Base-by-base conservation (phyloP, 768 basidiomycete genomes). In the Amanita subjunquillea region DNA sequence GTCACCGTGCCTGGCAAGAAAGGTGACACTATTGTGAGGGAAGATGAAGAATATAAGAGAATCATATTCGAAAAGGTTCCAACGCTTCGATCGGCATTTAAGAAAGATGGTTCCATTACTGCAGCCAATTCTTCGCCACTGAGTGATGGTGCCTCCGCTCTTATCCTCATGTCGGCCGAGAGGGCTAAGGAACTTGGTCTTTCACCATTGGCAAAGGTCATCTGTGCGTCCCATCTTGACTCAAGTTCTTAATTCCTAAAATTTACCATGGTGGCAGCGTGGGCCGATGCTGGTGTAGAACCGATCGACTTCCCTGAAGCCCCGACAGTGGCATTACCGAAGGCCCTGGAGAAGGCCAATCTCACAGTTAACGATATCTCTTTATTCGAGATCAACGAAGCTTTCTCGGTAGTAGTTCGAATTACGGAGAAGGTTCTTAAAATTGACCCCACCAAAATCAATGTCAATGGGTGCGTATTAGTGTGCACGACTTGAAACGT, bases 1-100 rank as follows among this genome's bases (percentile, higher is more conserved):
- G 80, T 98, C 10, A 86, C 84, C 6, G 81, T 98, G 72, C 88
- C 88, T 67, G 88, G 89, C 65, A 92, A 91, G 76, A 97, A 96
- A 73, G 91, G 91, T 39, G 90, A 95, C 64, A 85, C 80, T 29
- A 67, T 96, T 48, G 80, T 99, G 42, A 77, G 77, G 58, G 94
- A 98, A 72, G 96, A 99, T 62, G 96, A 99, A 68, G 96, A 98
- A 63, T 97, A 91, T 78, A 98, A 94, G 76, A 87, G 92, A 59
- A 82, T 99, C 58, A 81, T 95, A 62, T 93, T 82, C 63, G 94
- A 96, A 57, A 99, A 99, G 68, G 79, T 98, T 57, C 90, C 93
- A 32, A 72, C 82, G 5, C 78, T 99, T 56, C 81, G 80, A 58
- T 91, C 94, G 48, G 87, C 87, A 32, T 99, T 99, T 81, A 85